Evolutionary conservation across 768 basidiomycete species (phyloP).

Genomic region (Trichaptum fuscoviolaceum): DNA sequence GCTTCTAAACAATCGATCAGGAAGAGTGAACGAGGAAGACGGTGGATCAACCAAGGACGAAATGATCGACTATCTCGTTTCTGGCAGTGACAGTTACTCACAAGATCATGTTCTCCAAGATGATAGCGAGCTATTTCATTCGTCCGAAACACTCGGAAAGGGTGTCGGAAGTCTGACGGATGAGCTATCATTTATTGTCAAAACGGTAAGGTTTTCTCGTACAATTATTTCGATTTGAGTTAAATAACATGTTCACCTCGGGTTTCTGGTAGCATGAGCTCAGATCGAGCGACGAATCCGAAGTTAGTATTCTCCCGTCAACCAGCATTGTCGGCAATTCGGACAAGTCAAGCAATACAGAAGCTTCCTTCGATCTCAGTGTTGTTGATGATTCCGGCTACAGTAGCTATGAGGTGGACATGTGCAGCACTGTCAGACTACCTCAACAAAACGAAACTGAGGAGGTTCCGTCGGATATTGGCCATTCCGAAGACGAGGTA

Average conservation of each 20-base stretch:
- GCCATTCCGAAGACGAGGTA: background rate
- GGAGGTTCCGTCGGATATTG: background rate
- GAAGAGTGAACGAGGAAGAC: background rate
- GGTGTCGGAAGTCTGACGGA: background rate
- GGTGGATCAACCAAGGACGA: background rate
- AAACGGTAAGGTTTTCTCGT: background rate
- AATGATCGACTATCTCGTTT: background rate
- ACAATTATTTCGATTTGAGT: background rate
- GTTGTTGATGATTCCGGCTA: background rate
- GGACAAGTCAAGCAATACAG: background rate
- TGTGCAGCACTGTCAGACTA: background rate
- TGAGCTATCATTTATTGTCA: background rate
- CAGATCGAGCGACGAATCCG: background rate
- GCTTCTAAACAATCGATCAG: background rate
- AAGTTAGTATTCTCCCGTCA: background rate
- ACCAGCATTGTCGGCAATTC: background rate
- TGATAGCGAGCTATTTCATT: background rate
- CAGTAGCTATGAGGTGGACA: background rate
- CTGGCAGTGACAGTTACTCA: background rate
- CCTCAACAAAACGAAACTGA: background rate
- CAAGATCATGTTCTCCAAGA: background rate
- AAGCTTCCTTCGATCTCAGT: background rate
- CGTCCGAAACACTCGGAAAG: background rate
- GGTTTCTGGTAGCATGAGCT: background rate
- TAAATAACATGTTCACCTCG: background rate